Conservation (phyloP, 2,329 filamentous ascomycete genomes). For the Zymoseptoria pseudotritici region DNA sequence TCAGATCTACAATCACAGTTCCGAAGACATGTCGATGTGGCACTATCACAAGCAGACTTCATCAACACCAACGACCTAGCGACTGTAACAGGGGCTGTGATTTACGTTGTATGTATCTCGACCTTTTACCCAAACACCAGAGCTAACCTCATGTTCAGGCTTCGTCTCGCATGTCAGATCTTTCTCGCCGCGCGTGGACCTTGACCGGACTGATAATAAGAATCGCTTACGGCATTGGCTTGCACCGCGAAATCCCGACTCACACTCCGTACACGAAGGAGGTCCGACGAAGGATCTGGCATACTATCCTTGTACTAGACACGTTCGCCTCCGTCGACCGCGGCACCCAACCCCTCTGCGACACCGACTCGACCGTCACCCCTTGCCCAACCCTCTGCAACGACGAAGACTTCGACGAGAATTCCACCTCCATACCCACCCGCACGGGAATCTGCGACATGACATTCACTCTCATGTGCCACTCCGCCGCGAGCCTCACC, state of each 20-base stretch:
- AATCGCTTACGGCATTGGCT: conserved; percentile 22
- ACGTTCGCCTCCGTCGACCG: conserved; percentile 21
- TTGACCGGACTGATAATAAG: conserved; percentile 21
- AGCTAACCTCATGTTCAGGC: conserved; percentile 2
- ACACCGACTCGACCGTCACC: conserved; percentile 10
- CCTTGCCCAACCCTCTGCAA: conserved; percentile 23
- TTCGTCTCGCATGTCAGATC: conserved; percentile 16
- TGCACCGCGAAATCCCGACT: conserved; percentile 19
- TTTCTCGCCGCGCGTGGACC: conserved; percentile 22
- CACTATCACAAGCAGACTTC: conserved; percentile 23
- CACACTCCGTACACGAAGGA: conserved; percentile 22
- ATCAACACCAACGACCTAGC: conserved; percentile 22
- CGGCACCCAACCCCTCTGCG: conserved; percentile 19
- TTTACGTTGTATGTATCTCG: conserved; percentile 16
- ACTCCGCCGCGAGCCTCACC: conserved; percentile 6
- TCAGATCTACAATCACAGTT: conserved; percentile 19
- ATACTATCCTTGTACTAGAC: conserved; percentile 23
- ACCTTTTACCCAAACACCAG: neutral
- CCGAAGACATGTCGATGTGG: conserved; percentile 19
- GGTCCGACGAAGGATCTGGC: conserved; percentile 25
- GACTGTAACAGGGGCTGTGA: conserved; percentile 20
- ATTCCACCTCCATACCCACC: conserved; percentile 10
- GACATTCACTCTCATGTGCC: conserved; percentile 19
- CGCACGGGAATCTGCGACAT: conserved; percentile 21
- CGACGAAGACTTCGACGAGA: conserved; percentile 23